Conservation (phyloP, 163 green algal genomes). For the Prototheca wickerhamii region DNA sequence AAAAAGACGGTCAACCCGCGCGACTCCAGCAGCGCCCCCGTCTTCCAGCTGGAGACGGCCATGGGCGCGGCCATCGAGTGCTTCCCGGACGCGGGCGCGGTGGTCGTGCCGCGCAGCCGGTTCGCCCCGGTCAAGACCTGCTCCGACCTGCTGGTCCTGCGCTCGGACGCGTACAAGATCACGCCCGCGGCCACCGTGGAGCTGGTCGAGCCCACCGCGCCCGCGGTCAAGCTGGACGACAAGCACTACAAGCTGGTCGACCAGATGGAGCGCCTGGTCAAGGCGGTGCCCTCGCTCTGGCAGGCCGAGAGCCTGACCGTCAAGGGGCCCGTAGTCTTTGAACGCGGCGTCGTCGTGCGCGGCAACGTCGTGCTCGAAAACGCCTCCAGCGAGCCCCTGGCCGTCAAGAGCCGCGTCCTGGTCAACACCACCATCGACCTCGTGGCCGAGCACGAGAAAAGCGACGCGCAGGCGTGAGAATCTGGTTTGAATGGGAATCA, state of each 20-base stretch:
- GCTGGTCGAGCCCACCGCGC: slow-evolving; percentile 31
- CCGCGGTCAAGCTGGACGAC: slow-evolving; percentile 80
- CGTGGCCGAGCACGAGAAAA: background rate
- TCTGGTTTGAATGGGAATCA: too few species aligned
- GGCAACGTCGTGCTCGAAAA: slow-evolving; percentile 38
- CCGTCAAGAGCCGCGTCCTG: background rate
- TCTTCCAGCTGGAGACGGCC: slow-evolving; percentile 91
- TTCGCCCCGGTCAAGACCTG: slow-evolving; percentile 94
- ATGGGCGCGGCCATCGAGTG: slow-evolving; percentile 91
- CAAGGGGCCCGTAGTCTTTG: slow-evolving; percentile 66
- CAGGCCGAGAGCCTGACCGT: slow-evolving; percentile 56
- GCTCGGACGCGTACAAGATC: slow-evolving; percentile 50
- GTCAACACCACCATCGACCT: background rate
- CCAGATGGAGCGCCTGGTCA: slow-evolving; percentile 64
- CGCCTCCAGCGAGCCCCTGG: background rate
- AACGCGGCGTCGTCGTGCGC: slow-evolving; percentile 30
- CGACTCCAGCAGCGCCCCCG: slow-evolving; percentile 48
- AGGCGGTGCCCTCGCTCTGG: slow-evolving; percentile 46
- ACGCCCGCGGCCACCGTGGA: slow-evolving; percentile 62
- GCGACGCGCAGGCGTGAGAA: too few species aligned
- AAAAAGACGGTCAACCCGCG: slow-evolving; percentile 89
- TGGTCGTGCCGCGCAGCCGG: slow-evolving; percentile 80
- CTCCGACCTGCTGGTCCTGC: slow-evolving; percentile 83
- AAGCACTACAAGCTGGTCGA: slow-evolving; percentile 90
- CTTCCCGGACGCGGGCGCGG: slow-evolving; percentile 73